Percentiles rank a stretch among this genome's conserved stretches.
These are phyloP conservation scores for Collybiopsis luxurians DNA, from an alignment of 768 basidiomycete species.

Conservation along the genomic window DNA sequence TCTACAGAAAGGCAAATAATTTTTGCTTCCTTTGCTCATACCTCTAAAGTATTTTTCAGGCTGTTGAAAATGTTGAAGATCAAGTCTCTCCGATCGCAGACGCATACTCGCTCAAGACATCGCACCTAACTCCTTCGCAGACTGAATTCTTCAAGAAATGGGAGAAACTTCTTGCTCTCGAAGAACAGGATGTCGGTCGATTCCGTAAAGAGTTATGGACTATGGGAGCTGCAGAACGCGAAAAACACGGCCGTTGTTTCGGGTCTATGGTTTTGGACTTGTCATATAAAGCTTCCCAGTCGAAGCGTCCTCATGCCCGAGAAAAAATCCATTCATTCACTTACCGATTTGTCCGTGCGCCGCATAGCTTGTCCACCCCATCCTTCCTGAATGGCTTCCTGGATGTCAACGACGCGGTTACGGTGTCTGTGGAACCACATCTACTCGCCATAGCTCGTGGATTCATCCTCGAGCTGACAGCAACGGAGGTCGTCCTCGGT, in stretches of 20 bases:
- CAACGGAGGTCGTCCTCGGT: slow-evolving; percentile 66
- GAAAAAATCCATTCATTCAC: slow-evolving; percentile 73
- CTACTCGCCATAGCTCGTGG: slow-evolving; percentile 84
- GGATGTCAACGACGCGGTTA: slow-evolving; percentile 76
- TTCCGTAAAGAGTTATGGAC: slow-evolving; percentile 96
- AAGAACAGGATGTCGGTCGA: slow-evolving; percentile 83
- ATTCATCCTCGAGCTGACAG: slow-evolving; percentile 71
- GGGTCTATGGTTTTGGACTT: slow-evolving; percentile 69
- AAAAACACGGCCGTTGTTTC: slow-evolving; percentile 83
- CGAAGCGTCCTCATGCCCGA: neutral
- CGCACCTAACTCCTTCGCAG: slow-evolving; percentile 70
- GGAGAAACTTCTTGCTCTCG: slow-evolving; percentile 80
- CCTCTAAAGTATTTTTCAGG: slow-evolving; percentile 33
- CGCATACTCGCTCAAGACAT: slow-evolving; percentile 75
- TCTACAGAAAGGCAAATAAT: slow-evolving; percentile 76
- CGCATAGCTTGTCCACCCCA: slow-evolving; percentile 19
- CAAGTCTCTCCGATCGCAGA: slow-evolving; percentile 54
- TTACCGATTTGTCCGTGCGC: slow-evolving; percentile 62
- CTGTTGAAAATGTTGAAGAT: slow-evolving; percentile 65
- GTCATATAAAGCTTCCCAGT: neutral
- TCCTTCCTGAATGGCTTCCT: slow-evolving; percentile 78
- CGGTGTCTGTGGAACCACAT: slow-evolving; percentile 83
- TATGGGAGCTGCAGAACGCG: slow-evolving; percentile 75
- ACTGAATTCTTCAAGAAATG: slow-evolving; percentile 83
- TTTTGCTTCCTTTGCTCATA: neutral